These are phyloP conservation scores for Phytopythium helicoides DNA, from an alignment of 352 stramenopile species.

Conservation along the genomic window DNA sequence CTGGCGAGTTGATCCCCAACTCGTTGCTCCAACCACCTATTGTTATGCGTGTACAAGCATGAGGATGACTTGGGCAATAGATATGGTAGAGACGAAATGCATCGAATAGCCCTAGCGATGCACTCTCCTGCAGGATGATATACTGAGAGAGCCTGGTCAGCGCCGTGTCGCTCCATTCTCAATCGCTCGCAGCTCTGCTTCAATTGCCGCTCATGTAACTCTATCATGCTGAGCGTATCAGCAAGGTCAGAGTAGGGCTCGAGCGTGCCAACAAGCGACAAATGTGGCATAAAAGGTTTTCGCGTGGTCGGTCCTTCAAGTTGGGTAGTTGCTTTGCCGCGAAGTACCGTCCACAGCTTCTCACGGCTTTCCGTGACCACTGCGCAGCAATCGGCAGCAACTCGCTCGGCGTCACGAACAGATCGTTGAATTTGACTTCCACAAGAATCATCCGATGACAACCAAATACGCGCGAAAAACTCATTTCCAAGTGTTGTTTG, in stretches of 20 bases:
- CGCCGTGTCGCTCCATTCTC: not conserved
- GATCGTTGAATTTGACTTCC: slow-evolving; percentile 4
- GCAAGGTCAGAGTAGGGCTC: slow-evolving; percentile 2
- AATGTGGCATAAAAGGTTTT: not conserved
- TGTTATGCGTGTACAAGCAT: slow-evolving; percentile 33
- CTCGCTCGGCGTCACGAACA: slow-evolving; percentile 11
- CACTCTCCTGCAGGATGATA: not conserved
- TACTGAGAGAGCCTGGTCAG: no score
- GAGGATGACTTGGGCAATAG: slow-evolving; percentile 10
- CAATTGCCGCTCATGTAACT: slow-evolving; percentile 4
- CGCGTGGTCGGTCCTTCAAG: not conserved
- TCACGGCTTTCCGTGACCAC: not conserved
- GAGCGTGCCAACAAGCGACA: slow-evolving; percentile 4
- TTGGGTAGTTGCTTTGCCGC: not conserved
- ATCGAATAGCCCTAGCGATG: slow-evolving; percentile 16
- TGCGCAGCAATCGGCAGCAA: not conserved
- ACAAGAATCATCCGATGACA: slow-evolving; percentile 9
- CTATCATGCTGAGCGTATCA: not conserved
- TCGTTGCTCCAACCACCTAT: no score
- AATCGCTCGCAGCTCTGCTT: slow-evolving; percentile 7
- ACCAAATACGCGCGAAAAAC: slow-evolving; percentile 24
- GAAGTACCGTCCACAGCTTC: slow-evolving; percentile 7
- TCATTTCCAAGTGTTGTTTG: slow-evolving; percentile 1
- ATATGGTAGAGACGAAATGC: slow-evolving; percentile 16
- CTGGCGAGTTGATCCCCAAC: no score